phyloP scores from a whole-genome alignment of 805 yeast species.

The Priceomyces carsonii region DNA sequence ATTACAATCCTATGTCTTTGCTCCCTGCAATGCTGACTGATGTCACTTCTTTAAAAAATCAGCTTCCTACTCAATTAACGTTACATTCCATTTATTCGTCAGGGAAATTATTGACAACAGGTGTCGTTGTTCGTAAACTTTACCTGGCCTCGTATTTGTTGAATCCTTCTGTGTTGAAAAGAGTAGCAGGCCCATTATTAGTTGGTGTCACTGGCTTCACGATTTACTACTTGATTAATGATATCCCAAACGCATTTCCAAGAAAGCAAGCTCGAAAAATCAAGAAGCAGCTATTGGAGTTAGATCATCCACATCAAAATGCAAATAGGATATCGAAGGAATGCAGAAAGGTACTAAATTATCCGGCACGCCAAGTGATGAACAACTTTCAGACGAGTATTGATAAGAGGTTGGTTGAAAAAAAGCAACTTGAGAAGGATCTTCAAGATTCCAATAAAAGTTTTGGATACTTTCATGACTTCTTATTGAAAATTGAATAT shows the following conservation, averaged over 20 bases:
- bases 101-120: constrained; percentile 39
- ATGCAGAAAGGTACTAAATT: constrained; percentile 75
- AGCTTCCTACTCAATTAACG: constrained; percentile 38
- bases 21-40: constrained; percentile 30
- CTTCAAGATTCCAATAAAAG: constrained; percentile 59
- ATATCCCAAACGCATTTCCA: constrained; percentile 88
- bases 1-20: constrained; percentile 33
- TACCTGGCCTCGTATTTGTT: constrained; percentile 34
- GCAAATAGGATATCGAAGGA: constrained; percentile 80
- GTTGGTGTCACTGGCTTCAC: constrained; percentile 54
- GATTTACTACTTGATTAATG: constrained; percentile 65
- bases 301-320: constrained; percentile 79
- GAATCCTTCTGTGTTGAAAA: constrained; percentile 42
- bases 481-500: constrained; percentile 45
- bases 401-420: constrained; percentile 59
- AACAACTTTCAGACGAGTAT: constrained; percentile 64
- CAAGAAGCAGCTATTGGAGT: constrained; percentile 55
- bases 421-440: constrained; percentile 53
- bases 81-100: constrained; percentile 42
- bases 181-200: constrained; percentile 54
- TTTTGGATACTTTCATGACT: constrained; percentile 51
- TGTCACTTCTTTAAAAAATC: constrained; percentile 31
- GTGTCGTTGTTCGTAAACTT: constrained; percentile 41
- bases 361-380: constrained; percentile 81
- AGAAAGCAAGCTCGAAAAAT: constrained; percentile 77